phyloP scores from a whole-genome alignment of 1,139 yeast species.

The Pneumocystis oryctolagi region DNA sequence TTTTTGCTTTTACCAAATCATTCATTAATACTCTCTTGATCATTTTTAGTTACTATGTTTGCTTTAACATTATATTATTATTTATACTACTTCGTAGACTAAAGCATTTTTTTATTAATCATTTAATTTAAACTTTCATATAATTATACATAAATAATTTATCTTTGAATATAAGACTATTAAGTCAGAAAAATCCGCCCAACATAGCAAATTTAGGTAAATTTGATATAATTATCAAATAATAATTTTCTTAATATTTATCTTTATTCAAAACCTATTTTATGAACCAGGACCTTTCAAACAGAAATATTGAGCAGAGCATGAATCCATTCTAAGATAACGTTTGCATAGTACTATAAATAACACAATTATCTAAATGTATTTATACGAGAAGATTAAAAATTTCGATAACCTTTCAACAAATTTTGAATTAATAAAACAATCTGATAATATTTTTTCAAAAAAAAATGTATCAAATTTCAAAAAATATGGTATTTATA shows the following conservation, averaged over 20 bases:
- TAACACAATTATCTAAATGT: neutral
- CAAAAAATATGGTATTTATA: neutral
- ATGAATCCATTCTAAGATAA: neutral
- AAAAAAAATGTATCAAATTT: neutral
- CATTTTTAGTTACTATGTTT: neutral
- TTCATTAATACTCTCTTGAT: neutral
- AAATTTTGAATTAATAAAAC: neutral
- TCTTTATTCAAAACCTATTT: too few species aligned
- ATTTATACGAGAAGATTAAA: neutral
- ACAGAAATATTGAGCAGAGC: too few species aligned
- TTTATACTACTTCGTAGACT: neutral
- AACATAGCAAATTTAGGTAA: neutral
- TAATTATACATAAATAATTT: neutral
- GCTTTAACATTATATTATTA: neutral
- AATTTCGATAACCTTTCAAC: neutral
- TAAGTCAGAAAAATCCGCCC: neutral
- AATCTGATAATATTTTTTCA: neutral
- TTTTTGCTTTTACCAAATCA: neutral
- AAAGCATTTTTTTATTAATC: neutral
- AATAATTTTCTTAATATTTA: neutral
- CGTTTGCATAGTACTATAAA: neutral
- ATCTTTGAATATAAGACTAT: neutral
- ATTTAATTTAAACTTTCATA: neutral
- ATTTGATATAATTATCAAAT: neutral
- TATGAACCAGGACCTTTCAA: neutral